phyloP scores from a whole-genome alignment of 805 yeast species.

The Saccharomycopsis oosterbeekiorum region DNA sequence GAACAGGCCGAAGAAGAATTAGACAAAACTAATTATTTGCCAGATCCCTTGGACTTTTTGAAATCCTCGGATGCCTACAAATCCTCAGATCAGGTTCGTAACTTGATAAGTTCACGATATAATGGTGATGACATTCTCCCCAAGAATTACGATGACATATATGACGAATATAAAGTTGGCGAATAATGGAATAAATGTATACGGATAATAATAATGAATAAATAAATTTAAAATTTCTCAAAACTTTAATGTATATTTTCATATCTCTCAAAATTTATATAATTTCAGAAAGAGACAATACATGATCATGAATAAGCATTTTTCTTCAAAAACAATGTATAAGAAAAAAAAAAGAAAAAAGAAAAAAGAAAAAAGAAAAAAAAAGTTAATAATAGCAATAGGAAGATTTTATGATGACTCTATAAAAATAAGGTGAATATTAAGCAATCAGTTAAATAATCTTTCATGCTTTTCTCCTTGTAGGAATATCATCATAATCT shows the following conservation, averaged over 20 bases:
- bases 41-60: conserved; percentile 15
- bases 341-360: too few species aligned
- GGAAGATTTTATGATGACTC: too few species aligned
- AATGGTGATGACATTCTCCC: conserved; percentile 15
- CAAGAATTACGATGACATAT: conserved; percentile 9
- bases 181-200: background rate
- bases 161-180: conserved; percentile 12
- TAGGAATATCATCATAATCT: conserved; percentile 13
- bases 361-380: too few species aligned
- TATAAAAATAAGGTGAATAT: background rate
- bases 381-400: background rate
- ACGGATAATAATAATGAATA: too few species aligned
- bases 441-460: background rate
- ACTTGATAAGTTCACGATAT: conserved; percentile 5
- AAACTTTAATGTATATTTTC: too few species aligned
- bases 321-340: too few species aligned
- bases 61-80: background rate
- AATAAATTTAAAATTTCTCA: too few species aligned
- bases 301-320: too few species aligned
- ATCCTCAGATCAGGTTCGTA: conserved; percentile 8
- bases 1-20: background rate
- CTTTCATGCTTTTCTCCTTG: background rate
- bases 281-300: too few species aligned
- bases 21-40: background rate
- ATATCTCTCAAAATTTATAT: too few species aligned